Conservation (phyloP, 345 rosid genomes). For the Schrenkiella parvula region DNA sequence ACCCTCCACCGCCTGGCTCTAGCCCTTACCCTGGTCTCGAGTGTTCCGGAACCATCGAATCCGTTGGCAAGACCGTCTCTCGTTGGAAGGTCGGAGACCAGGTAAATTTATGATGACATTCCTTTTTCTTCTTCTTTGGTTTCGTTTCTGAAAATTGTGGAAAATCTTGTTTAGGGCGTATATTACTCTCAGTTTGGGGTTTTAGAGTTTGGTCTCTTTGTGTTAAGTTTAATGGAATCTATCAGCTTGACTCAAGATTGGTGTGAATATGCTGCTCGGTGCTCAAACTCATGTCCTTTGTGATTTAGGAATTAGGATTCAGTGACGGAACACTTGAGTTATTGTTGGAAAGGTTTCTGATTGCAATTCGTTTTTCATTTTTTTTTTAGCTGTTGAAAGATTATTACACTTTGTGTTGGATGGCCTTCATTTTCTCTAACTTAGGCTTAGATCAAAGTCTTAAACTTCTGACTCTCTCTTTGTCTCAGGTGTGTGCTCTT, state of each 20-base stretch:
- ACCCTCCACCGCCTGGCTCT: slow-evolving; percentile 73
- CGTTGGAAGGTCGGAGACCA: slow-evolving; percentile 83
- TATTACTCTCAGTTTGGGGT: not conserved
- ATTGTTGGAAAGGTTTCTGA: not conserved
- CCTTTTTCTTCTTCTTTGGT: not conserved
- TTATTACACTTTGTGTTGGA: not conserved
- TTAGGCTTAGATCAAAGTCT: not conserved
- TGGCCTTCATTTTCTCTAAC: not conserved
- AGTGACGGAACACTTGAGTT: not conserved
- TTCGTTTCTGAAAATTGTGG: not conserved
- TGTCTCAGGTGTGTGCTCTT: slow-evolving; percentile 75
- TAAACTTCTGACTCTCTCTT: not conserved
- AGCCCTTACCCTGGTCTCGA: slow-evolving; percentile 77
- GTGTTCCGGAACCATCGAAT: slow-evolving; percentile 73
- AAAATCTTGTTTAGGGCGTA: no score
- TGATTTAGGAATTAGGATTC: not conserved
- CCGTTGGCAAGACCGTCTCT: slow-evolving; percentile 58
- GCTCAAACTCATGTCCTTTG: not conserved
- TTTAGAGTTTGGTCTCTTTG: not conserved
- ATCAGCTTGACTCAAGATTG: not conserved
- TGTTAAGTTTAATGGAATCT: not conserved
- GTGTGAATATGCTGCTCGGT: not conserved
- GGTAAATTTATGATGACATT: slow-evolving; percentile 28
- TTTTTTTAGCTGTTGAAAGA: not conserved
- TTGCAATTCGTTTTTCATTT: not conserved